Percentiles rank a stretch among this genome's conserved stretches.
These are phyloP conservation scores for Auxenochlorella pyrenoidosa DNA, from an alignment of 139 green algal genomes.

Conservation along the genomic window DNA sequence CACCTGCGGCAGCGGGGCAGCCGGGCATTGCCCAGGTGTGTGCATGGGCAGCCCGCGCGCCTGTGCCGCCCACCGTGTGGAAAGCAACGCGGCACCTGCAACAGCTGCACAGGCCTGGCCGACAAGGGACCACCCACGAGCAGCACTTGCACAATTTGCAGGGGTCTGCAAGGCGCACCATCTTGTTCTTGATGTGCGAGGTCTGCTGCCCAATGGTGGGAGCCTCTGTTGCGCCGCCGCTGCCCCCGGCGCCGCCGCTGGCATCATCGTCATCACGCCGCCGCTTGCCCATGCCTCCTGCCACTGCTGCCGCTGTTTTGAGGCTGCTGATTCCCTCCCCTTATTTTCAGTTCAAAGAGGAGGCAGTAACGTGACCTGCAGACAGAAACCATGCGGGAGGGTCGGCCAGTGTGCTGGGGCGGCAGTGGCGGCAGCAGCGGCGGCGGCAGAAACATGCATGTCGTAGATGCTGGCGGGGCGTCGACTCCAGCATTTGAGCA, in stretches of 20 bases:
- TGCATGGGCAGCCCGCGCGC: too few relatives aligned
- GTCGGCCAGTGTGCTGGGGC: too few relatives aligned
- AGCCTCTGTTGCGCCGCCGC: not conserved
- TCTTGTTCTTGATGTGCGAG: conserved; percentile 88
- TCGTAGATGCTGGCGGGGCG: not conserved
- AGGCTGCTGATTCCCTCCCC: too few relatives aligned
- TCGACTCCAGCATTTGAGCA: too few relatives aligned
- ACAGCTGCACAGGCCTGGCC: not conserved
- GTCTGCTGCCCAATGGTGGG: conserved; percentile 77
- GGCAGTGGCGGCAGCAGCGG: too few relatives aligned
- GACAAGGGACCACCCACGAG: too few relatives aligned
- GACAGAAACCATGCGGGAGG: too few relatives aligned
- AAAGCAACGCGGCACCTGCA: not conserved
- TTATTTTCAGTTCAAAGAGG: too few relatives aligned
- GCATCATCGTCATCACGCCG: conserved; percentile 30
- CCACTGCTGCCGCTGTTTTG: not conserved
- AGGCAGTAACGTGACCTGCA: not conserved
- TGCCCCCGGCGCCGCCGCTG: not conserved
- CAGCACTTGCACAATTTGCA: too few relatives aligned
- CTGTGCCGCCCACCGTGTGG: not conserved
- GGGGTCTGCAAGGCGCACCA: conserved; percentile 49
- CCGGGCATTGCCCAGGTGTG: too few relatives aligned
- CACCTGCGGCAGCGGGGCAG: not conserved
- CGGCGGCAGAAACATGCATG: conserved; percentile 1
- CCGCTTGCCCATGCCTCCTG: conserved; percentile 39